phyloP scores from a whole-genome alignment of 1,284 basidiomycete species.

The Pseudozyma flocculosa region DNA sequence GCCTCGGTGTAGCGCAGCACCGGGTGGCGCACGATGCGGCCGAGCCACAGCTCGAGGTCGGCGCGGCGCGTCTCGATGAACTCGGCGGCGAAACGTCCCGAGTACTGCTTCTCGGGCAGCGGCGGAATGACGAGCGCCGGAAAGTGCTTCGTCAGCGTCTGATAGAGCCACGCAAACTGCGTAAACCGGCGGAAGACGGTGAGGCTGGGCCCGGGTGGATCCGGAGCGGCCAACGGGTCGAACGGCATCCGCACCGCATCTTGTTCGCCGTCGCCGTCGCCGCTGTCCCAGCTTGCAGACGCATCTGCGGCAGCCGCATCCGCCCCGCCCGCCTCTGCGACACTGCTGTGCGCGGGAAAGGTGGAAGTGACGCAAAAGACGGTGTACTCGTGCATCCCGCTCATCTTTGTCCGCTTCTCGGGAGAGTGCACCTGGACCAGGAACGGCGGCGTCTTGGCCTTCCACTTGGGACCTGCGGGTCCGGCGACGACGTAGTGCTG shows the following conservation, averaged over 20 bases:
- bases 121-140: conserved; percentile 77
- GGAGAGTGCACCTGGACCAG: conserved; percentile 76
- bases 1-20: conserved; percentile 75
- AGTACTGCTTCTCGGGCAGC: conserved; percentile 78
- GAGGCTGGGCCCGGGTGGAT: conserved; percentile 22
- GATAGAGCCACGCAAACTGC: conserved; percentile 76
- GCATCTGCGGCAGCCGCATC: conserved; percentile 6
- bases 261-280: background rate
- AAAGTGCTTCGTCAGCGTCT: conserved; percentile 67
- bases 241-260: conserved; percentile 21
- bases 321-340: background rate
- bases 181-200: conserved; percentile 75
- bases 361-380: conserved; percentile 75
- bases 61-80: conserved; percentile 78
- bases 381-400: conserved; percentile 68
- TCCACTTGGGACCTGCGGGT: conserved; percentile 67
- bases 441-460: conserved; percentile 70
- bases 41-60: conserved; percentile 76
- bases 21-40: conserved; percentile 72
- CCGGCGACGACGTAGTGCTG: conserved; percentile 72
- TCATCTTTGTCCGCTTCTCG: conserved; percentile 68
- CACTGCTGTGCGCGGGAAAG: conserved; percentile 61
- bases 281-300: conserved; percentile 39
- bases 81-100: conserved; percentile 73
- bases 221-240: conserved; percentile 29